These are phyloP conservation scores for Wallacemonas sp. DNA, from an alignment of 208 protist genomes.

Conservation along the genomic window DNA sequence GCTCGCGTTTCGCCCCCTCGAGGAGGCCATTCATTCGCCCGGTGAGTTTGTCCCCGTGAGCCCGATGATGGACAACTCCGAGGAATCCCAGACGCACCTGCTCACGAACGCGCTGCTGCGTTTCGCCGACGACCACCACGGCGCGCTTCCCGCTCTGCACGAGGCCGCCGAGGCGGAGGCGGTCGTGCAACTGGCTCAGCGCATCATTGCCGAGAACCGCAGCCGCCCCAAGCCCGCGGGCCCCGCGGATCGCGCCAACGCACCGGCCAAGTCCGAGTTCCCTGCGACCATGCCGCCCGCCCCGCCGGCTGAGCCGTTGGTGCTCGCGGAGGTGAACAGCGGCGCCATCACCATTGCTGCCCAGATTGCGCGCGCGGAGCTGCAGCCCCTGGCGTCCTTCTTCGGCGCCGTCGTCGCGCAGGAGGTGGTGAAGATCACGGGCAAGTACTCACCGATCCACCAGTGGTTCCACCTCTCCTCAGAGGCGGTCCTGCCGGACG, in stretches of 20 bases:
- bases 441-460: constrained; percentile 96
- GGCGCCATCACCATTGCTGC: constrained; percentile 41
- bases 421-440: constrained; percentile 97
- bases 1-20: constrained; percentile 61
- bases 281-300: constrained; percentile 55
- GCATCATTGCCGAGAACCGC: constrained; percentile 60
- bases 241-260: neutral
- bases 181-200: constrained; percentile 56
- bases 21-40: constrained; percentile 52
- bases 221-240: constrained; percentile 20
- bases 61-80: constrained; percentile 85
- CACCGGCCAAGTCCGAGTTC: constrained; percentile 61
- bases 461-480: constrained; percentile 96
- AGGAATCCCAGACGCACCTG: constrained; percentile 78
- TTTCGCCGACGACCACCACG: constrained; percentile 66
- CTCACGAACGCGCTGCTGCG: constrained; percentile 57
- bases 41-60: constrained; percentile 75
- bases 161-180: constrained; percentile 51
- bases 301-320: constrained; percentile 54
- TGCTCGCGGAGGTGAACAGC: constrained; percentile 63
- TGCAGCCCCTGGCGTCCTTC: constrained; percentile 92
- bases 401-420: constrained; percentile 96
- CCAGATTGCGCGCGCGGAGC: constrained; percentile 68
- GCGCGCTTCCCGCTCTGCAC: constrained; percentile 68
- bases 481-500: constrained; percentile 72